Evolutionary conservation across 352 stramenopile species (phyloP), one percentile per base, ranked within the genome.

Genomic region (Globisporangium iwayamae): DNA sequence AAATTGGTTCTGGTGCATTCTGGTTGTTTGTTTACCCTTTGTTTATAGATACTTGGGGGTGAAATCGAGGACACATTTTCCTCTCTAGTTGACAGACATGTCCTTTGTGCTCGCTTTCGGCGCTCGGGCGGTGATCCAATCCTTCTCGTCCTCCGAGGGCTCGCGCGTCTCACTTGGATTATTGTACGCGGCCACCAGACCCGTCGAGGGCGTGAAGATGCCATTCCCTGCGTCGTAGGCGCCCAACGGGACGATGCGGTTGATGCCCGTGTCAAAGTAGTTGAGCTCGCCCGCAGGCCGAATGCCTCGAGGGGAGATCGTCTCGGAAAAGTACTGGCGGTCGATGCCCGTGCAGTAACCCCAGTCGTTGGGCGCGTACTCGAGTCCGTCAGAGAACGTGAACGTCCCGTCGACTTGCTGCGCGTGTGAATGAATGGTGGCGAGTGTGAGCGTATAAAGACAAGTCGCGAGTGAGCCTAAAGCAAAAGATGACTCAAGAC

Each of bases 201-300:
- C 76, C 1, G 76, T 88, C 10, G 79, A 91, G 28, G 76, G 82
- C 22, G 72, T 80, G 73, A 76, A 91, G 62, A 93, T 88, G 34
- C 85, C 82, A 50, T 91, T 91, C 34, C 85, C 85, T 1, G 85
- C 82, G 32, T 93, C 84, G 61, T 83, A 93, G 1, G 82, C 87
- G 1, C 85, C 85, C 8, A 90, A 71, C 28, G 84, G 84, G 4
- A 93, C 70, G 11, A 87, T 74, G 30, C 83, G 76, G 34, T 79
- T 68, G 52, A 91, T 76, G 0, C 78, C 78, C 14, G 80, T 86
- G 50, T 92, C 79, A 51, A 89, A 90, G 61, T 90, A 92, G 61
- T 88, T 75, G 38, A 92, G 76, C 48, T 90, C 79, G 1, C 81
- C 79, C 5, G 81, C 71, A 0, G 83, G 62, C 3, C 72, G 71